Base-by-base conservation (phyloP, 2,329 filamentous ascomycete genomes). In the Ceratocystis colombiana region DNA sequence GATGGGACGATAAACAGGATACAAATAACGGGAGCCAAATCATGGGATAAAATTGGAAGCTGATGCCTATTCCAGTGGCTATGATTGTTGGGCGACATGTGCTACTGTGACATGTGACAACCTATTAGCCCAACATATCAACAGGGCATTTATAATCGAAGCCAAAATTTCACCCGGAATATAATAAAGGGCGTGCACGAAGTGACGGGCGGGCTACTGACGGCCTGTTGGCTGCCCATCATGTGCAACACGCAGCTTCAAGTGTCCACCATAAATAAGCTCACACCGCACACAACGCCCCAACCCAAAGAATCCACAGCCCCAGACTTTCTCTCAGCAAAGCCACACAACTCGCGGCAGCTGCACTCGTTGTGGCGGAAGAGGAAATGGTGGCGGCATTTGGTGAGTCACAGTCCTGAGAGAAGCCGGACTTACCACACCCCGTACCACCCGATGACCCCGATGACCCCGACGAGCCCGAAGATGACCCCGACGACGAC, bases 391-490 rank as follows among this genome's bases (percentile, higher is more conserved):
- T 41, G 10, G 25, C 61, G 61, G 20, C 37, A 25, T 7, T 17
- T 4, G 55, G 37, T 2, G 37, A 33, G 22, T 46, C 48, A 57
- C 68, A 69, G 62, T 67, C 55, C 66, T 69, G 68, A 62, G 68
- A 68, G 61, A 69, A 69, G 6, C 53, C 28, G 4, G 68, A 66
- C 6, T 57, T 61, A 15, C 64, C 66, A 64, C 68, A 63, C 5
- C 68, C 66, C 3, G 41, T 55, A 20, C 64, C 66, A 62, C 68
- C 62, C 22, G 22, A 33, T 10, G 37, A 66, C 1, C 62, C 63
- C 20, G 33, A 57, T 10, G 68, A 64, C 20, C 61, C 59, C 8
- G 69, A 57, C 10, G 44, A 41, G 8, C 25, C 59, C 28, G 28
- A 28, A 28, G 28, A 28, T 28, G 28, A 28, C 28, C 28, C 28